These are phyloP conservation scores for Solanum appendiculatum DNA, from an alignment of 257 asterid genomes.

Conservation along the genomic window DNA sequence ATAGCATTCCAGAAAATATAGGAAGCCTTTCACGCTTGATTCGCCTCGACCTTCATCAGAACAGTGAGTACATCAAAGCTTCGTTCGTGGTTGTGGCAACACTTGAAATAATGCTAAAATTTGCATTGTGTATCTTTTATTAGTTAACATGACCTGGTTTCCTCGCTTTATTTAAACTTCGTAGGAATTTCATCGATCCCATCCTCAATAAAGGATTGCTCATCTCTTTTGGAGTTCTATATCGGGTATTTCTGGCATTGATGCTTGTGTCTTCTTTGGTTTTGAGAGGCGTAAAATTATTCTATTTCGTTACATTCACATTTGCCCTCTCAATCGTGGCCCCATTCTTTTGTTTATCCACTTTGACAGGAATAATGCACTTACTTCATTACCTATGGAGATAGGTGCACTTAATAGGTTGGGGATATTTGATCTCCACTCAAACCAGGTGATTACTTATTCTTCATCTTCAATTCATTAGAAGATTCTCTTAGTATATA, in stretches of 20 bases:
- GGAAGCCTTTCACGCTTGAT: slow-evolving; percentile 73
- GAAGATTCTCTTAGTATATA: not conserved
- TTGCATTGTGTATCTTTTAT: not conserved
- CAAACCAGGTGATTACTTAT: slow-evolving; percentile 65
- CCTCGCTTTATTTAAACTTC: slow-evolving; percentile 5
- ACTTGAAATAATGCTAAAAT: not conserved
- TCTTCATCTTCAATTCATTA: slow-evolving; percentile 1
- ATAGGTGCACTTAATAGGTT: slow-evolving; percentile 64
- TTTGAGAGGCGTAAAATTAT: not conserved
- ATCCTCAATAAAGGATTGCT: slow-evolving; percentile 66
- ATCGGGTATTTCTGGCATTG: slow-evolving; percentile 48
- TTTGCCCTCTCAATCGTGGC: not conserved
- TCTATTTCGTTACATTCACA: not conserved
- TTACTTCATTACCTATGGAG: slow-evolving; percentile 69
- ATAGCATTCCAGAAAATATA: slow-evolving; percentile 65
- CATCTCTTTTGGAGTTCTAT: slow-evolving; percentile 81
- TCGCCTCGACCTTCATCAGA: slow-evolving; percentile 87
- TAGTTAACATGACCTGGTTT: slow-evolving; percentile 5
- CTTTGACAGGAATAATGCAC: slow-evolving; percentile 51
- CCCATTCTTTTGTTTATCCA: slow-evolving; percentile 7
- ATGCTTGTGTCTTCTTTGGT: not conserved
- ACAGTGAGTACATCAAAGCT: slow-evolving; percentile 52
- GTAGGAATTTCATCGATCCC: slow-evolving; percentile 89
- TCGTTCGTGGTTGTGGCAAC: not conserved
- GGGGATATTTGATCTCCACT: slow-evolving; percentile 93